phyloP scores from a whole-genome alignment of 257 asterid species.

The Solanum verrucosum region DNA sequence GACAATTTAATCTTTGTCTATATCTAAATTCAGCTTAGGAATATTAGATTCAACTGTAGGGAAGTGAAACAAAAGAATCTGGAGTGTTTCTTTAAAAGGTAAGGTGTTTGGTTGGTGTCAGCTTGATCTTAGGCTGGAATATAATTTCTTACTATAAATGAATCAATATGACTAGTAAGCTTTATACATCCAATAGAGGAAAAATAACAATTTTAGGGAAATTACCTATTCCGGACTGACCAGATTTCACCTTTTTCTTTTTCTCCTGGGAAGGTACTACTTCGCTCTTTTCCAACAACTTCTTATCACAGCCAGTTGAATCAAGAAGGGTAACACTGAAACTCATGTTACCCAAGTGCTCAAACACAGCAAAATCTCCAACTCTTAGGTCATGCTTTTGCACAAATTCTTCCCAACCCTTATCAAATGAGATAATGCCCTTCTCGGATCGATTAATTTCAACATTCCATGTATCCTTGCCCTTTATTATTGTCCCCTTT shows the following conservation, averaged over 20 bases:
- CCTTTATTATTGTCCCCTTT: neutral
- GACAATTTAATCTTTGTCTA: neutral
- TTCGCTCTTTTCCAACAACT: neutral
- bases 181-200: neutral
- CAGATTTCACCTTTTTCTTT: neutral
- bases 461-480: slow-evolving; percentile 11
- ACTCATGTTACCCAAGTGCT: slow-evolving; percentile 4
- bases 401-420: slow-evolving; percentile 18
- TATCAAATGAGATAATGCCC: neutral
- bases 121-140: neutral
- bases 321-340: slow-evolving; percentile 5
- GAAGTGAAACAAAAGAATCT: neutral
- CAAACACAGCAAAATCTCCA: slow-evolving; percentile 15
- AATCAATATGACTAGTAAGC: neutral
- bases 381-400: slow-evolving; percentile 1
- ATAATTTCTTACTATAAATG: neutral
- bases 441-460: neutral
- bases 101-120: neutral
- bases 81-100: neutral
- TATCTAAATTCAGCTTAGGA: neutral
- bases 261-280: neutral
- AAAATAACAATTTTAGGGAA: neutral
- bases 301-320: slow-evolving; percentile 12
- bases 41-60: neutral
- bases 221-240: neutral